Conservation (phyloP, 2,329 filamentous ascomycete genomes). For the Fusarium abutilonis region DNA sequence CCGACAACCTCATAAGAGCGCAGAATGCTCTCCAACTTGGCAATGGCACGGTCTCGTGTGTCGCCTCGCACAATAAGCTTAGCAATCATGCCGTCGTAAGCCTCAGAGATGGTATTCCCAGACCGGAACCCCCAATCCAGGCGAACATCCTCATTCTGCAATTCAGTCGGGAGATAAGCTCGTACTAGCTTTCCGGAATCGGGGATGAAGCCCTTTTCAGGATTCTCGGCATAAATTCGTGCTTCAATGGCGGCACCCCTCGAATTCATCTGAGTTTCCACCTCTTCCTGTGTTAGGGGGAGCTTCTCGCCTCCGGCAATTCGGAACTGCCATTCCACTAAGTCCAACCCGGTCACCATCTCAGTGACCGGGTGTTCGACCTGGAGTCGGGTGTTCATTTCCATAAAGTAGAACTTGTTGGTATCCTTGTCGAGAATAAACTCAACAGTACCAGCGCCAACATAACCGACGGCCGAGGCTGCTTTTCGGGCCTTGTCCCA, state of each 20-base stretch:
- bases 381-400: slow-evolving; percentile 88
- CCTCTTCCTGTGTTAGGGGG: slow-evolving; percentile 66
- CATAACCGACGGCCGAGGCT: slow-evolving; percentile 81
- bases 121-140: slow-evolving; percentile 94
- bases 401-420: slow-evolving; percentile 83
- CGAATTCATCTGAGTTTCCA: slow-evolving; percentile 78
- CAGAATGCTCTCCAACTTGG: slow-evolving; percentile 81
- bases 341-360: slow-evolving; percentile 74
- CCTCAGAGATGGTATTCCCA: slow-evolving; percentile 90
- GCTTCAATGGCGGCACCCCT: slow-evolving; percentile 93
- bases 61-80: slow-evolving; percentile 92
- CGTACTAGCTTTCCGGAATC: slow-evolving; percentile 91
- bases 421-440: slow-evolving; percentile 88
- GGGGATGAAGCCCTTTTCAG: slow-evolving; percentile 89
- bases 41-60: slow-evolving; percentile 81
- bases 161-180: slow-evolving; percentile 74
- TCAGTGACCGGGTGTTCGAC: slow-evolving; percentile 94
- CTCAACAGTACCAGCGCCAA: slow-evolving; percentile 89
- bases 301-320: slow-evolving; percentile 68
- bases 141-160: slow-evolving; percentile 73
- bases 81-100: slow-evolving; percentile 98
- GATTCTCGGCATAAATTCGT: slow-evolving; percentile 95
- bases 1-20: slow-evolving; percentile 93
- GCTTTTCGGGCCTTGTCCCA: slow-evolving; percentile 74
- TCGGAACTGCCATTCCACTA: slow-evolving; percentile 97